A percentile compares a stretch with the other conserved stretches of the same genome.
Evolutionary conservation across 2,329 filamentous ascomycete species (phyloP).

Genomic region (Leptodontidium sp.): DNA sequence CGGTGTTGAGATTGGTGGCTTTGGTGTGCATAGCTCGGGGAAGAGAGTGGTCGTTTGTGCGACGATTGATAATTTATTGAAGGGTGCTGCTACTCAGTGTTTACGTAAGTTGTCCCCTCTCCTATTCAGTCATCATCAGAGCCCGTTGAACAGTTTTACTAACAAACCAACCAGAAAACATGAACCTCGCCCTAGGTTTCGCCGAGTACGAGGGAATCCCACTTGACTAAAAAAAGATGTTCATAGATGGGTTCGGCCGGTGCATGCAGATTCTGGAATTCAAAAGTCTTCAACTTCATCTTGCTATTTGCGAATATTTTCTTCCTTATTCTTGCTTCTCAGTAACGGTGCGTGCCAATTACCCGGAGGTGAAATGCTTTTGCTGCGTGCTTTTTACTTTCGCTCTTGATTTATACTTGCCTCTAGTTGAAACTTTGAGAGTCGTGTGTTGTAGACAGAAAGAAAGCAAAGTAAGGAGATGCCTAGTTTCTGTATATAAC

Average conservation of each 20-base stretch:
- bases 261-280: slow-evolving; percentile 14
- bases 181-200: slow-evolving; percentile 91
- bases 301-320: neutral
- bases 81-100: slow-evolving; percentile 93
- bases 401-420: neutral
- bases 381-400: neutral
- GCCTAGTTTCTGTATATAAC: neutral
- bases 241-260: slow-evolving; percentile 10
- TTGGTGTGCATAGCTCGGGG: slow-evolving; percentile 88
- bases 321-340: neutral
- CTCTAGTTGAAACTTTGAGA: too few species aligned
- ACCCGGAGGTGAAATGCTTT: neutral
- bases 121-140: neutral
- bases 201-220: slow-evolving; percentile 90
- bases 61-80: slow-evolving; percentile 92
- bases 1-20: slow-evolving; percentile 92
- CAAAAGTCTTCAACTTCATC: slow-evolving; percentile 12
- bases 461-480: neutral
- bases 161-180: slow-evolving; percentile 70
- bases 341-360: neutral
- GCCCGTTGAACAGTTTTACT: slow-evolving; percentile 25
- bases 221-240: slow-evolving; percentile 41
- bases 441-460: too few species aligned
- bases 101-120: slow-evolving; percentile 69
- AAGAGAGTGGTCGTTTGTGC: slow-evolving; percentile 94